Conservation (phyloP, 2,329 filamentous ascomycete genomes). For the Monosporascus sp. region DNA sequence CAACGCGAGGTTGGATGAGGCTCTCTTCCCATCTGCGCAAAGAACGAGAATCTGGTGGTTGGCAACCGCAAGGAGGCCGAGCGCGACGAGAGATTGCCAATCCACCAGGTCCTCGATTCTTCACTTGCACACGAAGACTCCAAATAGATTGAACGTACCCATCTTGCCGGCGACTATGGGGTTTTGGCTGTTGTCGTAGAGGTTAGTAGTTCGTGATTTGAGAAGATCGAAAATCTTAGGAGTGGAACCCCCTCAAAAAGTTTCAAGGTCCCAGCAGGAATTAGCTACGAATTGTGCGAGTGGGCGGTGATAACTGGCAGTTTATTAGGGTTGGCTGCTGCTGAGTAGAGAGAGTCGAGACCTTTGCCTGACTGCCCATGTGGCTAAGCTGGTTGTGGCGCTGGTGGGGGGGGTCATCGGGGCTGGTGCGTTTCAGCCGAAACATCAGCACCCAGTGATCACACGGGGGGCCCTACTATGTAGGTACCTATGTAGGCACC, state of each 20-base stretch:
- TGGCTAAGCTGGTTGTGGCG: too few relatives aligned
- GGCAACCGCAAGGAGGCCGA: not conserved
- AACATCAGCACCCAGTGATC: too few relatives aligned
- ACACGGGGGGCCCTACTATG: too few relatives aligned
- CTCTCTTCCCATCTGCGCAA: not conserved
- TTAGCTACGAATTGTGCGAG: slow-evolving; percentile 22
- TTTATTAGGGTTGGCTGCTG: slow-evolving; percentile 27
- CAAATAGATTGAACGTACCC: slow-evolving; percentile 50
- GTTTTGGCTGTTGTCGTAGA: slow-evolving; percentile 31
- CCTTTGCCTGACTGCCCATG: not conserved
- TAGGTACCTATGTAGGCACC: too few relatives aligned
- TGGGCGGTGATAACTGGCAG: slow-evolving; percentile 40
- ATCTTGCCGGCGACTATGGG: slow-evolving; percentile 47
- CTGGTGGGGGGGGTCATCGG: too few relatives aligned
- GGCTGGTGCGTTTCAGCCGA: too few relatives aligned
- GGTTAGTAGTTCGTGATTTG: slow-evolving; percentile 20
- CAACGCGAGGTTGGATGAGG: slow-evolving; percentile 12
- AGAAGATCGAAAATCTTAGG: slow-evolving; percentile 12
- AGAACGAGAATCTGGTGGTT: not conserved
- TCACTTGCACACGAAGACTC: slow-evolving; percentile 34
- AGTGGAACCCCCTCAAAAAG: not conserved
- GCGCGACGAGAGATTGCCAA: slow-evolving; percentile 8
- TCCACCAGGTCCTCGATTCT: slow-evolving; percentile 13
- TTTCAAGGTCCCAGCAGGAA: not conserved
- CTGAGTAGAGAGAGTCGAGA: not conserved